Evolutionary conservation across 2,329 filamentous ascomycete genomes (phyloP).

Genomic region (Colletotrichum phormii): DNA sequence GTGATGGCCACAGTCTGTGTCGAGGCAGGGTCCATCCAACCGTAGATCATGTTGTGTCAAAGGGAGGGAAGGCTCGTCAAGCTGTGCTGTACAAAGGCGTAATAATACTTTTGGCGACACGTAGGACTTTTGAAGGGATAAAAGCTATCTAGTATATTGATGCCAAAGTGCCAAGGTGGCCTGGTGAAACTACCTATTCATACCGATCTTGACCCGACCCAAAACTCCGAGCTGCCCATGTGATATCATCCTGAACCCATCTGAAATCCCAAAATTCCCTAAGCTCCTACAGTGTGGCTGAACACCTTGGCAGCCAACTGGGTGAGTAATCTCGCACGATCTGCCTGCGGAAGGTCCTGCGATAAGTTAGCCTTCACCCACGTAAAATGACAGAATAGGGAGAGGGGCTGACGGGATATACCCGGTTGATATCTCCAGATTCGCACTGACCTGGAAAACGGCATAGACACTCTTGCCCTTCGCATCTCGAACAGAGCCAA

Average conservation of each 20-base stretch:
- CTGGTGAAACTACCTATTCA: not conserved
- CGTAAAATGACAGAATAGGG: not conserved
- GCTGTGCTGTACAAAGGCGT: too few relatives aligned
- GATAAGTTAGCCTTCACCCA: not conserved
- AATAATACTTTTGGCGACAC: not conserved
- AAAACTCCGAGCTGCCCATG: constrained; percentile 30
- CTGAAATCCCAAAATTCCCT: not conserved
- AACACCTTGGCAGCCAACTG: constrained; percentile 90
- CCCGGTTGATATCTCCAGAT: constrained; percentile 31
- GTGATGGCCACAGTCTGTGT: not conserved
- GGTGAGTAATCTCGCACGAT: constrained; percentile 83
- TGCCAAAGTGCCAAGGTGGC: constrained; percentile 1
- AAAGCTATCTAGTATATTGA: constrained; percentile 17
- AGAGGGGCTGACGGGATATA: constrained; percentile 27
- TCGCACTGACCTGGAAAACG: constrained; percentile 74
- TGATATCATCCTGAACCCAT: not conserved
- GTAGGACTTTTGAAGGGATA: not conserved
- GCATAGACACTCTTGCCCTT: constrained; percentile 95
- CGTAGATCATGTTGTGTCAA: not conserved
- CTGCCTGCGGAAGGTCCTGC: constrained; percentile 83
- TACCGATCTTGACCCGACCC: constrained; percentile 6
- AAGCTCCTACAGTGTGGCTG: constrained; percentile 77
- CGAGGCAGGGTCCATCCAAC: not conserved
- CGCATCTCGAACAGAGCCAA: constrained; percentile 90
- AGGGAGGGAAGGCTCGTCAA: not conserved